Evolutionary conservation across 768 basidiomycete genomes (phyloP).

Genomic region (Leccinum pellstonianum): DNA sequence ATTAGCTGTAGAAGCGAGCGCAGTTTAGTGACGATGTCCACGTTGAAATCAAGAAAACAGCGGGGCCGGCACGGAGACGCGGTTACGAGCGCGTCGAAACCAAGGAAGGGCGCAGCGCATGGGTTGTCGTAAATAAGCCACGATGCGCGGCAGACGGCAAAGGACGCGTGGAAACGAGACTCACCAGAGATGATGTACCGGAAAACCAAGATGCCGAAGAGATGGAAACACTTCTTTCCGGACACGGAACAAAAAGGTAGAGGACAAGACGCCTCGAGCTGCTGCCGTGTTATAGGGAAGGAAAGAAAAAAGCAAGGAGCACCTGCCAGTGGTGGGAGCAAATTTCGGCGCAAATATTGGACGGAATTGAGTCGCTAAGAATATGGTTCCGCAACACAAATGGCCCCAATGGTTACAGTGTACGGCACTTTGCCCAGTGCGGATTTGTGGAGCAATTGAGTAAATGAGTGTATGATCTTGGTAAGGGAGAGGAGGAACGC

Average conservation of each 20-base stretch:
- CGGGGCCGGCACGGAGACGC: constrained; percentile 32
- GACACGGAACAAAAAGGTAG: constrained; percentile 24
- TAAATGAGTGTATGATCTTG: constrained; percentile 27
- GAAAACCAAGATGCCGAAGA: constrained; percentile 25
- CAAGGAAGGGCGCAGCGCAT: constrained; percentile 19
- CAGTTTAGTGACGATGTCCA: constrained; percentile 25
- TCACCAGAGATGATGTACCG: constrained; percentile 34
- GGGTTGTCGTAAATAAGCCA: constrained; percentile 33
- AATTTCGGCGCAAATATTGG: constrained; percentile 36
- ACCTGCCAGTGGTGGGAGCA: constrained; percentile 23
- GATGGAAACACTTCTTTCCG: constrained; percentile 16
- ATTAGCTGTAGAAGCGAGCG: constrained; percentile 34
- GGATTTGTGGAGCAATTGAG: constrained; percentile 24
- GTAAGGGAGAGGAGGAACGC: constrained; percentile 11
- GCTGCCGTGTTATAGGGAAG: constrained; percentile 27
- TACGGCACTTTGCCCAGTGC: constrained; percentile 30
- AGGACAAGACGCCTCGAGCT: constrained; percentile 22
- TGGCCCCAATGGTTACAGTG: constrained; percentile 28
- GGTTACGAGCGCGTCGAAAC: constrained; percentile 31
- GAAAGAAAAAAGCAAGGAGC: constrained; percentile 33
- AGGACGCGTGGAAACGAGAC: constrained; percentile 33
- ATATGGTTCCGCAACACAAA: constrained; percentile 37
- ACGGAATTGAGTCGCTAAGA: constrained; percentile 38
- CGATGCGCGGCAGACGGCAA: constrained; percentile 28
- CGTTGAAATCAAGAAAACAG: constrained; percentile 21